Conservation (phyloP, 352 stramenopile genomes). For the Globisporangium uncinulatum region DNA sequence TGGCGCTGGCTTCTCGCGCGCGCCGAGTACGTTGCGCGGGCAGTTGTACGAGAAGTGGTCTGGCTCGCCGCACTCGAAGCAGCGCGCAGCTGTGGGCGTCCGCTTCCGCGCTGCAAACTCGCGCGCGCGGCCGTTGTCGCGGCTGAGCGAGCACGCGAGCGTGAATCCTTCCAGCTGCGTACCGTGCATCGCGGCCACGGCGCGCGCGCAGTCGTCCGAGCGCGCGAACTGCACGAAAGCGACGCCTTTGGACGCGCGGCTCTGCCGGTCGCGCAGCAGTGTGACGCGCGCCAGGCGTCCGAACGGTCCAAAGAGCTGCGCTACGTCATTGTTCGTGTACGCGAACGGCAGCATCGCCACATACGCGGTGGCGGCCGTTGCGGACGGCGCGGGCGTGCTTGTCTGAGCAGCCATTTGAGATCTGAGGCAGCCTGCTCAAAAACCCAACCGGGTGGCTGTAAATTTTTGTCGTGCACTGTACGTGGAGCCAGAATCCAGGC, state of each 20-base stretch:
- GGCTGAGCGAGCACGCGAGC: conserved; percentile 56
- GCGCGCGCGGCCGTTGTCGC: conserved; percentile 71
- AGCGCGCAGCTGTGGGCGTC: conserved; percentile 65
- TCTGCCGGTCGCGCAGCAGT: conserved; percentile 72
- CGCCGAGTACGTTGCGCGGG: conserved; percentile 74
- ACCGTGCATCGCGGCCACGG: conserved; percentile 56
- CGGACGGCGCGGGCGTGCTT: neutral
- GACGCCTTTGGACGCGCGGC: conserved; percentile 64
- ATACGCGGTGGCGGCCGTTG: conserved; percentile 51
- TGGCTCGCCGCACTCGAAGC: conserved; percentile 78
- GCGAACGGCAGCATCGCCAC: conserved; percentile 86
- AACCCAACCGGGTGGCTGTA: too few species aligned
- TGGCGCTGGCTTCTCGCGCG: conserved; percentile 47
- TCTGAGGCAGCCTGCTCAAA: too few species aligned
- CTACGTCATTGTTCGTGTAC: conserved; percentile 86
- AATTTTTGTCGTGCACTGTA: too few species aligned
- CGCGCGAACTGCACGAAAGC: conserved; percentile 84
- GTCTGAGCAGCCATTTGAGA: neutral
- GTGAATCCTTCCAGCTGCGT: conserved; percentile 52
- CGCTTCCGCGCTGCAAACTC: conserved; percentile 76
- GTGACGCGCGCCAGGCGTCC: conserved; percentile 71
- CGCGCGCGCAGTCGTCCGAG: conserved; percentile 47
- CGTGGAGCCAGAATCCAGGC: too few species aligned
- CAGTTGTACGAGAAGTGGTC: conserved; percentile 84
- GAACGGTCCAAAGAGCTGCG: conserved; percentile 76